A percentile compares a stretch with the other conserved stretches of the same genome.
Conservation (phyloP, 164 flowering plant genomes). For the Aristolochia fimbriata region DNA sequence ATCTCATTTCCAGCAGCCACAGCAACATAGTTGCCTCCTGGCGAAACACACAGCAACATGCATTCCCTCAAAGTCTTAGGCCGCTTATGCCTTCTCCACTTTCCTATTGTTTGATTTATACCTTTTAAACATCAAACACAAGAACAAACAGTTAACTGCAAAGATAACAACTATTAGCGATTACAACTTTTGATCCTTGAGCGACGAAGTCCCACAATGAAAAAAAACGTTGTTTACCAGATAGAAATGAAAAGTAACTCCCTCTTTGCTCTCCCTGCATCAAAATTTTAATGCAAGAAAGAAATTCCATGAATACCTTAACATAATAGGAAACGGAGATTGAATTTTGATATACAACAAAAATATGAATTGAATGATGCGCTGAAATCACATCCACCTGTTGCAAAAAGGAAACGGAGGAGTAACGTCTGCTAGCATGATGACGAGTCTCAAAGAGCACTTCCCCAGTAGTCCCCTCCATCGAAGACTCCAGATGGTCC, state of each 20-base stretch:
- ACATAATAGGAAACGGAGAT: not conserved
- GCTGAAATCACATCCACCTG: conserved; percentile 21
- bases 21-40: conserved; percentile 68
- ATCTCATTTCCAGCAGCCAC: conserved; percentile 69
- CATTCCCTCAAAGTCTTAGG: conserved; percentile 35
- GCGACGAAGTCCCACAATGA: not conserved
- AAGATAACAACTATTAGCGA: too few relatives aligned
- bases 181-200: too few relatives aligned
- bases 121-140: conserved; percentile 26
- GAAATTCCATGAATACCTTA: not conserved
- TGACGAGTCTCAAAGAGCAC: conserved; percentile 60
- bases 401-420: conserved; percentile 55
- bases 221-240: conserved; percentile 13
- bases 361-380: too few relatives aligned
- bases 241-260: conserved; percentile 30
- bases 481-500: too few relatives aligned
- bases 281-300: conserved; percentile 17
- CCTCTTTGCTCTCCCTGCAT: conserved; percentile 27
- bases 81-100: conserved; percentile 42
- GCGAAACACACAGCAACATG: conserved; percentile 59
- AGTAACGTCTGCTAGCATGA: conserved; percentile 54
- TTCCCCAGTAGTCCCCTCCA: conserved; percentile 4
- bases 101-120: conserved; percentile 52
- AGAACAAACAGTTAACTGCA: not conserved
- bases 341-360: too few relatives aligned